A percentile compares a stretch with the other conserved stretches of the same genome.
Conservation (phyloP, 2,329 filamentous ascomycete genomes). For the Gliomastix tumulicola region DNA sequence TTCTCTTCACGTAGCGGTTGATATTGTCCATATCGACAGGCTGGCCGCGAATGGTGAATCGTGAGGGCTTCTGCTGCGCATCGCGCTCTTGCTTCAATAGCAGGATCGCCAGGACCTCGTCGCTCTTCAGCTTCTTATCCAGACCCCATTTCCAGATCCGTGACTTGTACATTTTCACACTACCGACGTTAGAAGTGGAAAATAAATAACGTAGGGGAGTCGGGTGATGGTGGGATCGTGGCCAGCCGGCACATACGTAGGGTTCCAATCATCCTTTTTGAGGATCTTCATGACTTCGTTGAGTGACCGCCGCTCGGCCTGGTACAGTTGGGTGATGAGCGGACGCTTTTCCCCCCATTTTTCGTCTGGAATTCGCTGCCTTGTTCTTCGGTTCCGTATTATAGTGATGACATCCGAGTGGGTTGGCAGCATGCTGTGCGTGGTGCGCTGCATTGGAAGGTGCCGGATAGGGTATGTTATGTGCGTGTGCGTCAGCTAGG, state of each 20-base stretch:
- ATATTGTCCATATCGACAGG: too few species aligned
- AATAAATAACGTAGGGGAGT: neutral
- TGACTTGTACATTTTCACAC: slow-evolving; percentile 35
- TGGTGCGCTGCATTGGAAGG: neutral
- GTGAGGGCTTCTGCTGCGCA: too few species aligned
- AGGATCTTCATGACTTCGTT: slow-evolving; percentile 32
- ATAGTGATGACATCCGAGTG: slow-evolving; percentile 18
- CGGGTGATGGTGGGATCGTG: neutral
- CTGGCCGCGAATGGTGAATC: too few species aligned
- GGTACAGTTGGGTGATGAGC: slow-evolving; percentile 28
- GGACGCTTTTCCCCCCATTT: slow-evolving; percentile 25
- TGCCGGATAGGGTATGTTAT: too few species aligned
- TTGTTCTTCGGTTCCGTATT: slow-evolving; percentile 8
- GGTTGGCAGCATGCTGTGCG: slow-evolving; percentile 12
- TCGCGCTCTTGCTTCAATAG: too few species aligned
- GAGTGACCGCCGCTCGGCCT: slow-evolving; percentile 30
- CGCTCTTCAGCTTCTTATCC: slow-evolving; percentile 33
- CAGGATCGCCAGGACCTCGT: too few species aligned
- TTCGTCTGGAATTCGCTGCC: slow-evolving; percentile 22
- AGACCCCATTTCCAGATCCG: slow-evolving; percentile 33
- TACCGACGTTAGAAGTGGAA: slow-evolving; percentile 6
- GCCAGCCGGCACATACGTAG: slow-evolving; percentile 22
- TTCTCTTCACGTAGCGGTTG: too few species aligned
- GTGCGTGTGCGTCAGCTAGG: too few species aligned
- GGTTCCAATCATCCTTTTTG: slow-evolving; percentile 27